Percentiles rank a stretch among this genome's conserved stretches.
These are phyloP conservation scores for Xylariales sp. DNA, from an alignment of 2,329 filamentous ascomycete species.

Conservation along the genomic window DNA sequence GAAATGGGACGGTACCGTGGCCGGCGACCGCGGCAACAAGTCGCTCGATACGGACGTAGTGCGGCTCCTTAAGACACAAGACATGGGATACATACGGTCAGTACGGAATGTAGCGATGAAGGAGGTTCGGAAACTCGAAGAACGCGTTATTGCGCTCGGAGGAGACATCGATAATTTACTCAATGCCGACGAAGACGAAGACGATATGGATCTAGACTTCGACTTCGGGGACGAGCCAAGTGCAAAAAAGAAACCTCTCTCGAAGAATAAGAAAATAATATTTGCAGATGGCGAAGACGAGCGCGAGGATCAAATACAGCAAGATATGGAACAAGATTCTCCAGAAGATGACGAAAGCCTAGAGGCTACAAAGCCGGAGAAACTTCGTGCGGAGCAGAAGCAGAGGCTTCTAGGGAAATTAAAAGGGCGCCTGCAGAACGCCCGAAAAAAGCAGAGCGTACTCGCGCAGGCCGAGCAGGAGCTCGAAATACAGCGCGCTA, in stretches of 20 bases:
- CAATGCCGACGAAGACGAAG: constrained; percentile 44
- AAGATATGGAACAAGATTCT: constrained; percentile 35
- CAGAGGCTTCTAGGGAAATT: constrained; percentile 59
- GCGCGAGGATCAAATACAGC: constrained; percentile 47
- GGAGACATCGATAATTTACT: constrained; percentile 43
- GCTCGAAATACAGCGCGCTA: constrained; percentile 69
- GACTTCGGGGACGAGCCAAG: constrained; percentile 46
- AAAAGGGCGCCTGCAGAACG: constrained; percentile 60
- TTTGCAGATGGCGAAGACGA: constrained; percentile 59
- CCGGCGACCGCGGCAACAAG: constrained; percentile 68
- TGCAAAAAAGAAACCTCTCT: constrained; percentile 41
- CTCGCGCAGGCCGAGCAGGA: constrained; percentile 67
- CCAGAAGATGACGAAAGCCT: constrained; percentile 50
- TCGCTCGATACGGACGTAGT: constrained; percentile 67
- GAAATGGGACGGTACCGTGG: constrained; percentile 65
- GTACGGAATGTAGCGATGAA: constrained; percentile 70
- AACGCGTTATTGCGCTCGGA: constrained; percentile 62
- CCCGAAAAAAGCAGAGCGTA: constrained; percentile 65
- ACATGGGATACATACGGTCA: constrained; percentile 72
- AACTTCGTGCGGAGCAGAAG: constrained; percentile 54
- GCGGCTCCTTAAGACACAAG: constrained; percentile 75
- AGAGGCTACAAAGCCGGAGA: constrained; percentile 49
- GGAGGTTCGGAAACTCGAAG: constrained; percentile 66
- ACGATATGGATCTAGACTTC: constrained; percentile 49
- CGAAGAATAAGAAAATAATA: constrained; percentile 59